Evolutionary conservation across 805 yeast species (phyloP), one percentile per base, ranked within the genome.

Genomic region (Wickerhamomyces ciferrii): DNA sequence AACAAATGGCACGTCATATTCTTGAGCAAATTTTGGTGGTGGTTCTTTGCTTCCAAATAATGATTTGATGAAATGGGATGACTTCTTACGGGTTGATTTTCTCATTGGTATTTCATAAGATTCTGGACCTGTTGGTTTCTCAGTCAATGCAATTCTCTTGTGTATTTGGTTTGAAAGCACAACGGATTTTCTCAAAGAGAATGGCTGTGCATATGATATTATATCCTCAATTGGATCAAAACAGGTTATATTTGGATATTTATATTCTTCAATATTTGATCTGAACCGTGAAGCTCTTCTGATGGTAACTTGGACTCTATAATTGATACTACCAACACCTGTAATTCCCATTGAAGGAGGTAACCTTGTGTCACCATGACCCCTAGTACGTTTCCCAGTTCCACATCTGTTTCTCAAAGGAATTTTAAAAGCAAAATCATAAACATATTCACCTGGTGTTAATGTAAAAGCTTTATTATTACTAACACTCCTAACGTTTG

Each of bases 271-370:
- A 21, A 13, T 5, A 14, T 78, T 81, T 31, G 68, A 43, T 48
- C 72, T 73, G 47, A 76, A 63, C 21, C 79, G 54, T 3, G 80
- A 69, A 2, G 82, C 63, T 39, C 81, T 56, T 45, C 73, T 75
- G 39, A 81, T 79, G 1, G 86, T 81, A 14, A 71, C 85, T 59
- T 81, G 80, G 45, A 82, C 69, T 55, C 72, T 80, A 57, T 81
- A 81, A 23, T 23, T n/a, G 9, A 41, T 14, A 4, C 13, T 4
- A 9, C 37, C 43, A 23, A 15, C 13, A 8, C 19, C 38, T 15
- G n/a, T 31, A 6, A 32, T 7, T 14, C 19, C 27, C n/a, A 17
- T 10, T 21, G 34, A 17, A 15, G 43, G 21, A 19, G 43, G 43
- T 35, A 35, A 11, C 18, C 23, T 32, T 32, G 35, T 32, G 3